phyloP scores from a whole-genome alignment of 2,329 filamentous ascomycete genomes.

The Chalaropsis ovoidea region DNA sequence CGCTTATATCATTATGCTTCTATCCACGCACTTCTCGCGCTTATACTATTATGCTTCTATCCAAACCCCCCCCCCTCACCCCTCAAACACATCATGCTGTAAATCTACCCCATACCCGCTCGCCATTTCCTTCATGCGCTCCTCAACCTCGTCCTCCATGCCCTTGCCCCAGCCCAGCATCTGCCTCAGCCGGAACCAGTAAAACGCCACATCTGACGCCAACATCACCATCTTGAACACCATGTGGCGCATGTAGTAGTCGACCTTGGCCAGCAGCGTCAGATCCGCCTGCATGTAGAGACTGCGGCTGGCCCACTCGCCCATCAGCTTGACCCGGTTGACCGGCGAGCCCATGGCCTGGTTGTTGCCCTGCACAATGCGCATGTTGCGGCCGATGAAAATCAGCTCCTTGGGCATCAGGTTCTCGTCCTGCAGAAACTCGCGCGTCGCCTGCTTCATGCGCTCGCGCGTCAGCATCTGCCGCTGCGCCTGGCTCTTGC shows the following conservation, averaged over 20 bases:
- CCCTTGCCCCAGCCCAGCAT: slow-evolving; percentile 65
- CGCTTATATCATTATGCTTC: too few relatives aligned
- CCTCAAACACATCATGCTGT: slow-evolving; percentile 80
- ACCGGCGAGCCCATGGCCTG: slow-evolving; percentile 82
- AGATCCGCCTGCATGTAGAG: slow-evolving; percentile 65
- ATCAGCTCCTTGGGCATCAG: slow-evolving; percentile 86
- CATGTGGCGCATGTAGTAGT: slow-evolving; percentile 65
- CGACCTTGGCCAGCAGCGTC: slow-evolving; percentile 50
- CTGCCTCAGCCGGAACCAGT: slow-evolving; percentile 67
- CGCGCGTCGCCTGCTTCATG: slow-evolving; percentile 58
- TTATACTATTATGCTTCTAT: not conserved
- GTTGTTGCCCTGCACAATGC: slow-evolving; percentile 89
- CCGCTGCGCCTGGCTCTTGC: slow-evolving; percentile 54
- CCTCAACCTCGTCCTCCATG: slow-evolving; percentile 92
- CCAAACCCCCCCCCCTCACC: slow-evolving; percentile 38
- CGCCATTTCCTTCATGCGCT: slow-evolving; percentile 75
- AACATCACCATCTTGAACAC: slow-evolving; percentile 72
- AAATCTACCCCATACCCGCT: slow-evolving; percentile 87
- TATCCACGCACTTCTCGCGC: too few relatives aligned
- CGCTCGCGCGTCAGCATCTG: slow-evolving; percentile 82
- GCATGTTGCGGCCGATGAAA: slow-evolving; percentile 83
- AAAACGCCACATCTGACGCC: slow-evolving; percentile 71
- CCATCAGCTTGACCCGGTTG: slow-evolving; percentile 89
- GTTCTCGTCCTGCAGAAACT: slow-evolving; percentile 70
- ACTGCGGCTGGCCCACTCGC: slow-evolving; percentile 75